Evolutionary conservation across 1,284 basidiomycete species (phyloP).

Genomic region (Ustilago shanxiensis): DNA sequence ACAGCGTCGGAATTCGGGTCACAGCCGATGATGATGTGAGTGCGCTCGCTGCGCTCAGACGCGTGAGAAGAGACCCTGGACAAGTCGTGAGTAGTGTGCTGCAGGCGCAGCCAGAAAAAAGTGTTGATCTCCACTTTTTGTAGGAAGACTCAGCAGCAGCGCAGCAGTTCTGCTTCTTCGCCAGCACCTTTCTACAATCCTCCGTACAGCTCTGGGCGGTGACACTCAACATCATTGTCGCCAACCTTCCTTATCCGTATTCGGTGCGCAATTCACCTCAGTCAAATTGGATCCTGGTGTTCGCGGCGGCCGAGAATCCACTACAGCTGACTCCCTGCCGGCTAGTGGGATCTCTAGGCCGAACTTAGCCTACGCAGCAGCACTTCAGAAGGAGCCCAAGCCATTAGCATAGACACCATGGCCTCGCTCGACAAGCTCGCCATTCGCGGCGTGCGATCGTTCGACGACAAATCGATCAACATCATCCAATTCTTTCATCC

Average conservation of each 20-base stretch:
- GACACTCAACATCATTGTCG: background rate
- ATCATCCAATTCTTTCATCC: constrained; percentile 98
- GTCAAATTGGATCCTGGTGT: too few relatives aligned
- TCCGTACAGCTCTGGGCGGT: background rate
- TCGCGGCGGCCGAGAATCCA: too few relatives aligned
- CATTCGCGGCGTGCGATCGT: constrained; percentile 70
- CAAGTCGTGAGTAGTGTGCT: constrained; percentile 3
- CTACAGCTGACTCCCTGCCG: too few relatives aligned
- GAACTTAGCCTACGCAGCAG: too few relatives aligned
- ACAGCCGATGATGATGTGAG: constrained; percentile 14
- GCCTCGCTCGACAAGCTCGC: constrained; percentile 69
- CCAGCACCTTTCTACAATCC: background rate
- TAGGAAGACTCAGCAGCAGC: constrained; percentile 20
- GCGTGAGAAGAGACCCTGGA: constrained; percentile 22
- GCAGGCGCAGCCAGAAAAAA: constrained; percentile 5
- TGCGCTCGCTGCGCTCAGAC: constrained; percentile 10
- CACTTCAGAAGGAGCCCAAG: too few relatives aligned
- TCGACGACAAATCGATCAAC: constrained; percentile 86
- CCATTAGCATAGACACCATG: too few relatives aligned
- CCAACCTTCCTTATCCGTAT: background rate
- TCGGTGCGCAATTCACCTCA: background rate
- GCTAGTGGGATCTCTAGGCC: too few relatives aligned
- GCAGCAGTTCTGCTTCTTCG: background rate
- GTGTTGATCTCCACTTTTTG: constrained; percentile 34
- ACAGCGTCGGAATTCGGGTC: constrained; percentile 7